These are phyloP conservation scores for Penicillium concentricum DNA, from an alignment of 2,329 filamentous ascomycete genomes.

Conservation along the genomic window DNA sequence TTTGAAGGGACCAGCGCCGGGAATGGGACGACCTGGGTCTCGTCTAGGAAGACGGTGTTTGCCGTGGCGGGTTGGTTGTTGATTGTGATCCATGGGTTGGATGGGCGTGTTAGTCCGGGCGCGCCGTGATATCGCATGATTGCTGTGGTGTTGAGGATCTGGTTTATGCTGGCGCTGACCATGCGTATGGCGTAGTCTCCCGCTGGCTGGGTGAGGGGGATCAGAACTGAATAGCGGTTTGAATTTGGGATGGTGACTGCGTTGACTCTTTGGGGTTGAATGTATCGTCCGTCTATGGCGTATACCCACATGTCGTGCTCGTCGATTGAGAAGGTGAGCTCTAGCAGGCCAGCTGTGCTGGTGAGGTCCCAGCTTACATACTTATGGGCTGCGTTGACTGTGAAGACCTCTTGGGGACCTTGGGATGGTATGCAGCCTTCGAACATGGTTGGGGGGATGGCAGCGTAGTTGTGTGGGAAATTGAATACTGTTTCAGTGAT, in stretches of 20 bases:
- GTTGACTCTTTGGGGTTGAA: constrained; percentile 42
- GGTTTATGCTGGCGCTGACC: constrained; percentile 50
- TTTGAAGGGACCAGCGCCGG: constrained; percentile 47
- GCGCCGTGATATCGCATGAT: constrained; percentile 45
- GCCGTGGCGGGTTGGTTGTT: constrained; percentile 46
- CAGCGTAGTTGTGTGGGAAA: constrained; percentile 19
- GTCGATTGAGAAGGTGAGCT: constrained; percentile 44
- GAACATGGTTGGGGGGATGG: constrained; percentile 23
- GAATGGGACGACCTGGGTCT: constrained; percentile 47
- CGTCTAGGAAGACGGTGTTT: constrained; percentile 47
- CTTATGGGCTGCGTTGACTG: constrained; percentile 32
- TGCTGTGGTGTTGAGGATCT: constrained; percentile 57
- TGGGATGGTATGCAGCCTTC: constrained; percentile 25
- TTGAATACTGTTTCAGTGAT: constrained; percentile 15
- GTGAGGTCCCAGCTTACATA: constrained; percentile 43
- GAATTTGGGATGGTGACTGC: constrained; percentile 37
- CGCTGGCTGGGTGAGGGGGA: constrained; percentile 45
- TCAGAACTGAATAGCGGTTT: constrained; percentile 43
- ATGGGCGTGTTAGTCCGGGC: constrained; percentile 16
- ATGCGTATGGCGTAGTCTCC: constrained; percentile 58
- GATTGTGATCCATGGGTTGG: constrained; percentile 51
- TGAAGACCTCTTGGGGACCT: constrained; percentile 28
- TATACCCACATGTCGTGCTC: constrained; percentile 48
- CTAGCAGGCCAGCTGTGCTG: constrained; percentile 32
- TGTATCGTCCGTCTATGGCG: constrained; percentile 46